phyloP scores from a whole-genome alignment of 164 flowering plant species.

The Piper betle region DNA sequence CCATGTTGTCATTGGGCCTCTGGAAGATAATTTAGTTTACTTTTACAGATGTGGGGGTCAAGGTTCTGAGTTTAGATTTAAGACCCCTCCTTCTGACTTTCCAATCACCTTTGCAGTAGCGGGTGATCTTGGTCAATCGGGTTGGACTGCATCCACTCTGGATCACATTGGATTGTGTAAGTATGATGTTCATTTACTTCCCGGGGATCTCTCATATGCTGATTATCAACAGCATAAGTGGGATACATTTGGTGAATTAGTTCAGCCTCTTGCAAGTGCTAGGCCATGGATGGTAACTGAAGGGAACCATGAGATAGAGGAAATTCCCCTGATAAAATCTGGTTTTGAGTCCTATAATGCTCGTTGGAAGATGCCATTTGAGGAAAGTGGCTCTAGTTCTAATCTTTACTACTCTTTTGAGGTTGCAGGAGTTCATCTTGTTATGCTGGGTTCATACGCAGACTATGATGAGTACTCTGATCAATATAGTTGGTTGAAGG shows the following conservation, averaged over 20 bases:
- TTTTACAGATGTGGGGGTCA: conserved; percentile 74
- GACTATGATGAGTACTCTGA: conserved; percentile 68
- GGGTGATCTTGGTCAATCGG: conserved; percentile 95
- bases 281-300: conserved; percentile 98
- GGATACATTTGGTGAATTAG: conserved; percentile 87
- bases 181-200: conserved; percentile 80
- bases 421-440: conserved; percentile 75
- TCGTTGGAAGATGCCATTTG: conserved; percentile 92
- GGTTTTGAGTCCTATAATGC: conserved; percentile 76
- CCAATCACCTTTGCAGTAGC: conserved; percentile 85
- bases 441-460: conserved; percentile 95
- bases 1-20: conserved; percentile 85
- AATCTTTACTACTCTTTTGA: conserved; percentile 92
- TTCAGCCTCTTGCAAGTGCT: conserved; percentile 87
- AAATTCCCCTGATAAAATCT: conserved; percentile 45
- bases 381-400: conserved; percentile 80
- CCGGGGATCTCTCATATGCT: conserved; percentile 95
- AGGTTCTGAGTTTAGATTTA: conserved; percentile 70
- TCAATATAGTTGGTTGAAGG: conserved; percentile 89
- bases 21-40: conserved; percentile 49
- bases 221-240: conserved; percentile 67
- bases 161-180: conserved; percentile 67
- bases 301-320: conserved; percentile 88
- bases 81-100: conserved; percentile 78
- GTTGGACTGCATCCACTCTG: conserved; percentile 84